Conservation (phyloP, 1,139 yeast genomes). For the Wickerhamomyces sp. region DNA sequence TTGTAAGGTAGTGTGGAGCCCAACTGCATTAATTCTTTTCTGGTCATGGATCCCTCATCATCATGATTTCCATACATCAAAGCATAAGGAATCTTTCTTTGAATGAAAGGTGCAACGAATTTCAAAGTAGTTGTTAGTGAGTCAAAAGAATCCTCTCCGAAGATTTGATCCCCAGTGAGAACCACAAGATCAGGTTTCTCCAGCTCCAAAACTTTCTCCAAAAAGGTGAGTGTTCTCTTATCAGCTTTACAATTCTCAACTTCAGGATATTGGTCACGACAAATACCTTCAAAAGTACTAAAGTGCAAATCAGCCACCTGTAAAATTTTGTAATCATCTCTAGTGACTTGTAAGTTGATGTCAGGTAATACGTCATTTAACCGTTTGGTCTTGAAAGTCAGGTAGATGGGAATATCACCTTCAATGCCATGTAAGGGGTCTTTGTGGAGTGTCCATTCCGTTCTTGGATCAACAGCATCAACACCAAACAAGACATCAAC, state of each 20-base stretch:
- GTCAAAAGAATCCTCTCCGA: slow-evolving; percentile 62
- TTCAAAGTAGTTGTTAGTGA: slow-evolving; percentile 73
- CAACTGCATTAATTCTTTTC: slow-evolving; percentile 56
- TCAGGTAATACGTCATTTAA: slow-evolving; percentile 27
- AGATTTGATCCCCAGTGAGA: slow-evolving; percentile 85
- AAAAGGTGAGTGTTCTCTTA: slow-evolving; percentile 56
- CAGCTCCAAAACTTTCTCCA: slow-evolving; percentile 56
- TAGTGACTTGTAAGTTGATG: slow-evolving; percentile 18
- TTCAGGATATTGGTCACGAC: slow-evolving; percentile 68
- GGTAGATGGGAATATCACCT: slow-evolving; percentile 16
- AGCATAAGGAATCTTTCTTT: slow-evolving; percentile 72
- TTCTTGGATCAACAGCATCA: slow-evolving; percentile 74
- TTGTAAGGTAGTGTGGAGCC: slow-evolving; percentile 62
- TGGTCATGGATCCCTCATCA: slow-evolving; percentile 67
- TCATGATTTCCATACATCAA: slow-evolving; percentile 70
- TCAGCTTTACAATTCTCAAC: slow-evolving; percentile 68
- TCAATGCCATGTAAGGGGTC: slow-evolving; percentile 22
- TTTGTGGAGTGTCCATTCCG: slow-evolving; percentile 52
- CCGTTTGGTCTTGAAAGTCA: slow-evolving; percentile 22
- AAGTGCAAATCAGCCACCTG: slow-evolving; percentile 89
- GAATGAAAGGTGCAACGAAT: slow-evolving; percentile 62
- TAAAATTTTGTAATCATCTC: slow-evolving; percentile 61
- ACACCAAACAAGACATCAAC: slow-evolving; percentile 66
- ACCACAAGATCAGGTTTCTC: slow-evolving; percentile 83
- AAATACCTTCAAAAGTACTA: slow-evolving; percentile 70